A percentile compares a stretch with the other conserved stretches of the same genome.
These are phyloP conservation scores for Suhomyces bribrorum DNA, from an alignment of 1,139 yeast species.

Conservation along the genomic window DNA sequence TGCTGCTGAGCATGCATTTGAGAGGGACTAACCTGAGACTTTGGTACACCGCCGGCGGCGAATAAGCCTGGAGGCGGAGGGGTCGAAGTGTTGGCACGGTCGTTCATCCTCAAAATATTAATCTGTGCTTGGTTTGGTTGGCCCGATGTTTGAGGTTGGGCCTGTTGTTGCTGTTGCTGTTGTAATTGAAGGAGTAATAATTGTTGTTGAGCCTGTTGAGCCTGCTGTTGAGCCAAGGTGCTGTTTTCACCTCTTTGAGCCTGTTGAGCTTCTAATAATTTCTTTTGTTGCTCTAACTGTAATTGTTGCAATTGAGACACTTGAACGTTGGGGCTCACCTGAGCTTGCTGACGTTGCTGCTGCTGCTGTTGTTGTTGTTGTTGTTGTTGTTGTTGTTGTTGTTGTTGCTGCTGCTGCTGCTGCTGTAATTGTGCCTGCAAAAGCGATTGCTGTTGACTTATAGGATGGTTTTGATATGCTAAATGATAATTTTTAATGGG, in stretches of 20 bases:
- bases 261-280: constrained; percentile 24
- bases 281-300: constrained; percentile 31
- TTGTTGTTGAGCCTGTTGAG: constrained; percentile 22
- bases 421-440: constrained; percentile 25
- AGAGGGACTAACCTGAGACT: constrained; percentile 16
- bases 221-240: constrained; percentile 19
- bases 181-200: constrained; percentile 18
- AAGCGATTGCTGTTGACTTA: constrained; percentile 42
- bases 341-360: constrained; percentile 19
- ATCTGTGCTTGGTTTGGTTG: constrained; percentile 24
- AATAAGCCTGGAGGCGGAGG: constrained; percentile 51
- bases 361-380: constrained; percentile 22
- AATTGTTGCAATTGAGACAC: constrained; percentile 29
- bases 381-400: constrained; percentile 36
- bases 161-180: constrained; percentile 18
- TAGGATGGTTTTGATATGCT: constrained; percentile 50
- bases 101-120: constrained; percentile 34
- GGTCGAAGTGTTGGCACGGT: constrained; percentile 38
- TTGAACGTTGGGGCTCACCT: constrained; percentile 21
- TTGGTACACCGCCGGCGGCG: constrained; percentile 21
- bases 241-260: constrained; percentile 20
- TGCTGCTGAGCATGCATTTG: constrained; percentile 15
- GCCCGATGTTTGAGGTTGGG: constrained; percentile 12
- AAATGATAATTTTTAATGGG: constrained; percentile 51
- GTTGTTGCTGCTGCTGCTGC: constrained; percentile 21